Evolutionary conservation across 116 monocot genomes (phyloP).

Genomic region (Iris pallida): DNA sequence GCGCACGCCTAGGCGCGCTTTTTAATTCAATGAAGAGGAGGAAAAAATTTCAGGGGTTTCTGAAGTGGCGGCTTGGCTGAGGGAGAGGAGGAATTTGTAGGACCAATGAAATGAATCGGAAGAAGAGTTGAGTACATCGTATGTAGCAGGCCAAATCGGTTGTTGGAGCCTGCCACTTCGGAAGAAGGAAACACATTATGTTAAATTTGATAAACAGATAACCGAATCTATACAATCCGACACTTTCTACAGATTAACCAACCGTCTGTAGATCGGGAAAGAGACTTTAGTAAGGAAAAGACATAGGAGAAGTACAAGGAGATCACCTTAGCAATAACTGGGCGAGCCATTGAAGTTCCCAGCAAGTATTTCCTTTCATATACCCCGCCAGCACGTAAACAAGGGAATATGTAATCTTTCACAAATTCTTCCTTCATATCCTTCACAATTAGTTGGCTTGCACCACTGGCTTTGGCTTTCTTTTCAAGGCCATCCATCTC

Average conservation of each 20-base stretch:
- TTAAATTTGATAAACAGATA: too few species aligned
- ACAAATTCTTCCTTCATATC: slow-evolving; percentile 99
- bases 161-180: too few species aligned
- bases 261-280: too few species aligned
- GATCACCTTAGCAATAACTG: slow-evolving; percentile 91
- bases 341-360: slow-evolving; percentile 99
- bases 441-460: slow-evolving; percentile 86
- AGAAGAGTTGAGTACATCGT: too few species aligned
- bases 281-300: neutral
- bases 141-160: too few species aligned
- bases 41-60: too few species aligned
- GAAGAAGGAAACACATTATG: too few species aligned
- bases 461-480: slow-evolving; percentile 93
- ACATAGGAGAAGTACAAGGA: neutral
- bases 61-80: too few species aligned
- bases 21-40: too few species aligned
- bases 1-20: too few species aligned
- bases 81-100: too few species aligned
- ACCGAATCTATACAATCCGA: neutral
- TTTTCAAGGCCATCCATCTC: slow-evolving; percentile 87
- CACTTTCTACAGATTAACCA: neutral
- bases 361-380: slow-evolving; percentile 96
- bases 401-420: slow-evolving; percentile 81
- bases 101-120: too few species aligned
- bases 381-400: slow-evolving; percentile 90